These are phyloP conservation scores for Paramecium primaurelia DNA, from an alignment of 73 alveolate genomes.

Conservation along the genomic window DNA sequence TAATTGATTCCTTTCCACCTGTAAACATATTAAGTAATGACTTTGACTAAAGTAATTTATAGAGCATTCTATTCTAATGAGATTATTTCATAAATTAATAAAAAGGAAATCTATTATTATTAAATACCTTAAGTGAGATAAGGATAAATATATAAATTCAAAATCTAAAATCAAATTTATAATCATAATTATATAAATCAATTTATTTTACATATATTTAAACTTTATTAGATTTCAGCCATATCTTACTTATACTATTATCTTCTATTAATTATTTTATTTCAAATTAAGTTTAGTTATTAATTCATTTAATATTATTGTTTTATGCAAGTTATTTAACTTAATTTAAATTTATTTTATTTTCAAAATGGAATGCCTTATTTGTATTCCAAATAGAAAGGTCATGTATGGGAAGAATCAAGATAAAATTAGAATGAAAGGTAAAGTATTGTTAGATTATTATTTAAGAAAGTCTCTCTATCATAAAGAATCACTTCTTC, in stretches of 20 bases:
- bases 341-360: background rate
- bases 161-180: background rate
- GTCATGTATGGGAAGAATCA: background rate
- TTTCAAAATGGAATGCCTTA: conserved; percentile 11
- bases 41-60: background rate
- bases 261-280: background rate
- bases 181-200: background rate
- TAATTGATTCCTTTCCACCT: background rate
- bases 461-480: conserved; percentile 23
- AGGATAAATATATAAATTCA: no score
- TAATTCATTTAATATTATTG: background rate
- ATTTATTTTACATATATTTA: background rate
- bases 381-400: background rate
- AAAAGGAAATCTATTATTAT: no score
- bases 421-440: background rate
- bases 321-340: background rate
- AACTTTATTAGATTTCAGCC: background rate
- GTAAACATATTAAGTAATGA: background rate
- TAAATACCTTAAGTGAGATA: background rate
- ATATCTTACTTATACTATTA: background rate
- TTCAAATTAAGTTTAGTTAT: background rate
- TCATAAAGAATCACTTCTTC: conserved; percentile 7
- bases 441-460: conserved; percentile 1
- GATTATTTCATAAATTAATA: background rate
- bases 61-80: background rate